Percentiles rank a stretch among this genome's conserved stretches.
These are phyloP conservation scores for Pittosporum tobira DNA, from an alignment of 129 eudicot species.

Conservation along the genomic window DNA sequence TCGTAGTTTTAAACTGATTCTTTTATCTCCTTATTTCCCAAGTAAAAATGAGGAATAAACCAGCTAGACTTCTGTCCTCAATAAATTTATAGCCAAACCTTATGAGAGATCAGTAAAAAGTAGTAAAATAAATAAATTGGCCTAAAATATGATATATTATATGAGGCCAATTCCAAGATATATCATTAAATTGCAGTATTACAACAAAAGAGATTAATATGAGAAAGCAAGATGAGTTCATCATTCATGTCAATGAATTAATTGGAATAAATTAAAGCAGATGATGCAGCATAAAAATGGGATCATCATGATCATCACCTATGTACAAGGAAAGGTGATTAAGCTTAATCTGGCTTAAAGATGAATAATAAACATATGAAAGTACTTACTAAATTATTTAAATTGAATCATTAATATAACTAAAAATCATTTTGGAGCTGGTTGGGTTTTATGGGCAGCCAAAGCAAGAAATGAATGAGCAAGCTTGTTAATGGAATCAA, in stretches of 20 bases:
- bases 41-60: too few relatives aligned
- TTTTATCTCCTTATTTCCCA: too few relatives aligned
- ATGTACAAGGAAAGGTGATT: constrained; percentile 5
- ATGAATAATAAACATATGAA: neutral
- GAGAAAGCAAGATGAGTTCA: neutral
- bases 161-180: neutral
- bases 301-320: constrained; percentile 1
- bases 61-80: too few relatives aligned
- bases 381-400: neutral
- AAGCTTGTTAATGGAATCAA: constrained; percentile 67
- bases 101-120: too few relatives aligned
- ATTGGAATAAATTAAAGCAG: neutral
- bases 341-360: neutral
- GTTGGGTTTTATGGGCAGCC: constrained; percentile 30
- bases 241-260: neutral
- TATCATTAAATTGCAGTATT: neutral
- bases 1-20: too few relatives aligned
- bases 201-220: neutral
- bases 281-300: neutral
- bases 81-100: too few relatives aligned
- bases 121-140: too few relatives aligned
- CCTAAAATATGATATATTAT: too few relatives aligned
- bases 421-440: constrained; percentile 2
- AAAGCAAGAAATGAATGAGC: constrained; percentile 52
- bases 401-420: neutral